Conservation (phyloP, 2,329 filamentous ascomycete genomes). For the Thelonectria discophora region DNA sequence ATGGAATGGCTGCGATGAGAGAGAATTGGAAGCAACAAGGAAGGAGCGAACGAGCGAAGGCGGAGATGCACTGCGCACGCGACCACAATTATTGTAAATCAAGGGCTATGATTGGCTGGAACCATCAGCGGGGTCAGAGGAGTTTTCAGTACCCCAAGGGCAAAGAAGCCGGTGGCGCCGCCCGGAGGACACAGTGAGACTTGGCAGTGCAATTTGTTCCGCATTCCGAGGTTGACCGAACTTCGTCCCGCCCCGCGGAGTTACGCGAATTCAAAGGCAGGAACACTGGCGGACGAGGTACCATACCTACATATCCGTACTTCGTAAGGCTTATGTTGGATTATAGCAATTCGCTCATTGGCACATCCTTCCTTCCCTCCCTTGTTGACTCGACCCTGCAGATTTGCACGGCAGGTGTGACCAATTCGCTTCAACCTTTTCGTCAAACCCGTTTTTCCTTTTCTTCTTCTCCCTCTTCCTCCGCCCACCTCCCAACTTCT, state of each 20-base stretch:
- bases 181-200: background rate
- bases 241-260: conserved; percentile 21
- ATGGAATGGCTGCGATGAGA: background rate
- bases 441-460: background rate
- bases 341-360: conserved; percentile 40
- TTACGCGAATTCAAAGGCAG: background rate
- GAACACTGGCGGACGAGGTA: background rate
- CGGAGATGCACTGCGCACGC: conserved; percentile 14
- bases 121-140: conserved; percentile 5
- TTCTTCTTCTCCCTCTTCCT: conserved; percentile 10
- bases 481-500: background rate
- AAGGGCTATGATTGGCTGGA: conserved; percentile 39
- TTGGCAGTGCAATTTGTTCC: conserved; percentile 17
- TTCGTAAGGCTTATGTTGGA: conserved; percentile 28
- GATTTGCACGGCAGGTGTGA: conserved; percentile 3
- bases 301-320: background rate
- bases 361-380: conserved; percentile 27
- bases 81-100: conserved; percentile 41
- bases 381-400: conserved; percentile 4
- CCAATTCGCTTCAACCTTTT: conserved; percentile 18
- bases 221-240: conserved; percentile 42
- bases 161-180: conserved; percentile 9
- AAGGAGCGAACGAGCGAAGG: conserved; percentile 2
- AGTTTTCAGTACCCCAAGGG: conserved; percentile 25
- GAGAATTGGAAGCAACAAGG: background rate